These are phyloP conservation scores for Magnaporthales sp. DNA, from an alignment of 2,329 filamentous ascomycete species.

Conservation along the genomic window DNA sequence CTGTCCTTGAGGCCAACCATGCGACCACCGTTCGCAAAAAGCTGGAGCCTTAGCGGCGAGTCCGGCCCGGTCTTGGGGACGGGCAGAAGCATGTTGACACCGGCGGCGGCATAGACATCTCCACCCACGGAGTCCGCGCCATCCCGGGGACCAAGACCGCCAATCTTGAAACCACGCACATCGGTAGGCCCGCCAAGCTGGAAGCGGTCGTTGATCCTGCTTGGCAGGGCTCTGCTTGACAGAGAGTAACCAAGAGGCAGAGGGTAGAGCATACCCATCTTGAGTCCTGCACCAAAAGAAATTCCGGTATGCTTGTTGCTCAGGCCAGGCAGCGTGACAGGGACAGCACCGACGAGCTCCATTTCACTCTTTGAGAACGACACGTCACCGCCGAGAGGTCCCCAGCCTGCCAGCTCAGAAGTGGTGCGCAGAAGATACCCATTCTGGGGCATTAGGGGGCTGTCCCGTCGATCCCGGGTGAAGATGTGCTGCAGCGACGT, in stretches of 20 bases:
- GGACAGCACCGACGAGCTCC: slow-evolving; percentile 68
- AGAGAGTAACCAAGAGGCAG: slow-evolving; percentile 54
- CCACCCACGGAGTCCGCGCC: slow-evolving; percentile 80
- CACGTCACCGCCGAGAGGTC: slow-evolving; percentile 77
- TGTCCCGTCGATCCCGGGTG: slow-evolving; percentile 65
- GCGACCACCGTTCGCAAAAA: slow-evolving; percentile 86
- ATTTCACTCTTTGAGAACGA: slow-evolving; percentile 91
- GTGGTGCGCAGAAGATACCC: slow-evolving; percentile 74
- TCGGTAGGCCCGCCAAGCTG: slow-evolving; percentile 90
- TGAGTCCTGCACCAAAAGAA: slow-evolving; percentile 72
- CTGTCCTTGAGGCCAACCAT: slow-evolving; percentile 65
- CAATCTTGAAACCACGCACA: slow-evolving; percentile 85
- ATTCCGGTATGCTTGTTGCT: slow-evolving; percentile 59
- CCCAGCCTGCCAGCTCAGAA: slow-evolving; percentile 80
- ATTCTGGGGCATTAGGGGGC: slow-evolving; percentile 71
- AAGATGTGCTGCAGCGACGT: slow-evolving; percentile 29
- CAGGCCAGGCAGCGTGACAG: slow-evolving; percentile 63
- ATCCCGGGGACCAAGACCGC: slow-evolving; percentile 82
- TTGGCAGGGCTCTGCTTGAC: slow-evolving; percentile 48
- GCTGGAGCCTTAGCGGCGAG: slow-evolving; percentile 76
- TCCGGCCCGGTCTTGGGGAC: slow-evolving; percentile 74
- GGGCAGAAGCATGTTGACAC: slow-evolving; percentile 77
- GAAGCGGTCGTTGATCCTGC: slow-evolving; percentile 89
- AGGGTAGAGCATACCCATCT: slow-evolving; percentile 77
- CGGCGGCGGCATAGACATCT: slow-evolving; percentile 84